phyloP scores from a whole-genome alignment of 163 green algal species.

The Scenedesmus sp. region DNA sequence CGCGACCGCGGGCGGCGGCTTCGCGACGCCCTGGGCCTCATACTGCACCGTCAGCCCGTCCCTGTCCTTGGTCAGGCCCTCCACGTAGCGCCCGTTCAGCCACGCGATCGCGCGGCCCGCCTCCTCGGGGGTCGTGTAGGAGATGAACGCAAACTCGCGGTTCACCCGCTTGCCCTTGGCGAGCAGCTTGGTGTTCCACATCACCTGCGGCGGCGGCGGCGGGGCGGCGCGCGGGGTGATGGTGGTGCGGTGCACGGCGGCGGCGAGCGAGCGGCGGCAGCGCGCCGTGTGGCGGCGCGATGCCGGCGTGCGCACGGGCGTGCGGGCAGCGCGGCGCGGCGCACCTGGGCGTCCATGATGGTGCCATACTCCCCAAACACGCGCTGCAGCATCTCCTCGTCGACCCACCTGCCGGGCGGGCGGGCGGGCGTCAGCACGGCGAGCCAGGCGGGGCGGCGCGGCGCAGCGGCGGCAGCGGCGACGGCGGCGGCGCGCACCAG shows the following conservation, averaged over 20 bases:
- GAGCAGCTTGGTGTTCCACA: conserved; percentile 49
- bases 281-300: no score
- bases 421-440: no score
- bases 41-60: conserved; percentile 49
- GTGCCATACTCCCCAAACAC: conserved; percentile 43
- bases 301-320: no score
- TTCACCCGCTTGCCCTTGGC: conserved; percentile 45
- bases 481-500: no score
- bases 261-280: no score
- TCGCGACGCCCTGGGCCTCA: conserved; percentile 37
- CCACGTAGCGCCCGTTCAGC: conserved; percentile 33
- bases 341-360: conserved; percentile 44
- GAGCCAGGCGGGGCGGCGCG: no score
- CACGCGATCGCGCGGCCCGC: conserved; percentile 30
- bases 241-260: no score
- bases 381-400: conserved; percentile 44
- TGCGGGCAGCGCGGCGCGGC: no score
- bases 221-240: no score
- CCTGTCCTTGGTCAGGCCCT: conserved; percentile 45
- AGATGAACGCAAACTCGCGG: conserved; percentile 51
- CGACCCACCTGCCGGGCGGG: no score
- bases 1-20: background rate
- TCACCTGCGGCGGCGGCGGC: no score
- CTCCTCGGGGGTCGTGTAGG: conserved; percentile 32
- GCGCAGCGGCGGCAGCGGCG: no score